Base-by-base conservation (phyloP, 1,284 basidiomycete genomes). In the Chalciporus sp. region DNA sequence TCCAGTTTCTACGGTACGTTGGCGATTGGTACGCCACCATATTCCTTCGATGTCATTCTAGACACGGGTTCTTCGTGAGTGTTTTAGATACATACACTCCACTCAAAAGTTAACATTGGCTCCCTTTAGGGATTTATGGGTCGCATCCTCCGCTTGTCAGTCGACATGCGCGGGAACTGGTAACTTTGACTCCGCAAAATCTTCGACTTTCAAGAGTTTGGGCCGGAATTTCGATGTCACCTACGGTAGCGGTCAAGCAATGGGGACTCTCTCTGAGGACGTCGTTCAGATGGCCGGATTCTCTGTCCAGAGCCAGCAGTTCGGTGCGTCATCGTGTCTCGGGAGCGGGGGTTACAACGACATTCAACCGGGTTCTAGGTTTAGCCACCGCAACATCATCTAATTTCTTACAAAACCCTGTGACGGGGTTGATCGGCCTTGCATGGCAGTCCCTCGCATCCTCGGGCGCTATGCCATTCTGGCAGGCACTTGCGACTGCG, bases 191-290 rank as follows among this genome's bases (percentile, higher is more conserved):
- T 5, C 61, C 7, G 4, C 57, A 9, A 49, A 47, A 6, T 74
- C 73, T 4, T 64, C 62, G 12, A 66, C 66, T 2, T 72, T 70
- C 55, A 59, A 61, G 40, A 64, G 59, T 46, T 57, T 67, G 19
- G 43, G 43, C 37, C 60, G 19, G 6, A 28, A 64, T 1, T 86
- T 87, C 65, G 50, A 65, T 6, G 78, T 86, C 52, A 74, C 73
- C 2, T 88, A 88, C 60, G 84, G 83, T 12, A 78, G 74, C 23
- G 85, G 84, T 5, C 63, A 73, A 7, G 85, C 81, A 0, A 59
- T 60, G 1, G 86, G 86, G 4, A 64, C 62, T 1, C 69, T 85
- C 27, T 81, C 70, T 0, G 61, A 70, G 17, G 86, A 88, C 58
- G 72, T 70, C 3, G 77, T 85, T 40, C 66, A 74, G 27, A 74